phyloP scores from a whole-genome alignment of 352 stramenopile species.

The Globisporangium parvum region DNA sequence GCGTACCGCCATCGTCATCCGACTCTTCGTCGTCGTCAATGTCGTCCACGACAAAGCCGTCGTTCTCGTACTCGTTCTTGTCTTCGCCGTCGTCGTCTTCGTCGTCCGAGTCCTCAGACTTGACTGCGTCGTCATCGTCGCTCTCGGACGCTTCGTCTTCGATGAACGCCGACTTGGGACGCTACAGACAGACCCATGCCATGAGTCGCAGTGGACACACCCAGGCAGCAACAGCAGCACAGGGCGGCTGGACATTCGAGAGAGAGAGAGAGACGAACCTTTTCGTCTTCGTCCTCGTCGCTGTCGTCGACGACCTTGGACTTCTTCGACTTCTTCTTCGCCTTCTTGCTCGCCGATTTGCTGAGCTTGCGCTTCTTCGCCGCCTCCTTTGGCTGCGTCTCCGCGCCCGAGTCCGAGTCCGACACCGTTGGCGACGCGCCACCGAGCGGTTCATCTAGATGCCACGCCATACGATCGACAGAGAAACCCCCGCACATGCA shows the following conservation, averaged over 20 bases:
- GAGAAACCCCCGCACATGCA: neutral
- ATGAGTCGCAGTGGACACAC: neutral
- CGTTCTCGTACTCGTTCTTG: constrained; percentile 87
- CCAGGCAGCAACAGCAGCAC: neutral
- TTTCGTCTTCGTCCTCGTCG: constrained; percentile 59
- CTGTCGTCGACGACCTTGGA: constrained; percentile 52
- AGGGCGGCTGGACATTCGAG: neutral
- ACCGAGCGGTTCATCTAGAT: constrained; percentile 60
- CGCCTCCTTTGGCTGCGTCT: constrained; percentile 30
- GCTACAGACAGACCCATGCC: constrained; percentile 21
- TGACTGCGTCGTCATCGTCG: constrained; percentile 53
- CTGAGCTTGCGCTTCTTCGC: constrained; percentile 74
- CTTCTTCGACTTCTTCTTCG: constrained; percentile 60
- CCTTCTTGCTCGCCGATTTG: constrained; percentile 25
- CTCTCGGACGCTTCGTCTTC: constrained; percentile 88
- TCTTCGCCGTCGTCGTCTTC: constrained; percentile 80
- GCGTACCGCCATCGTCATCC: constrained; percentile 60
- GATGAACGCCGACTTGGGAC: constrained; percentile 78
- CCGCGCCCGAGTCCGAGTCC: constrained; percentile 73
- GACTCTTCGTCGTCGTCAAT: constrained; percentile 71
- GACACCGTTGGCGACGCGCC: constrained; percentile 75
- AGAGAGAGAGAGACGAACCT: constrained; percentile 21
- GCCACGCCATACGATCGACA: neutral
- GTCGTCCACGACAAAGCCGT: constrained; percentile 86
- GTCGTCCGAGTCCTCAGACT: constrained; percentile 68